Evolutionary conservation across 345 rosid genomes (phyloP).

Genomic region (Lumnitzera racemosa): DNA sequence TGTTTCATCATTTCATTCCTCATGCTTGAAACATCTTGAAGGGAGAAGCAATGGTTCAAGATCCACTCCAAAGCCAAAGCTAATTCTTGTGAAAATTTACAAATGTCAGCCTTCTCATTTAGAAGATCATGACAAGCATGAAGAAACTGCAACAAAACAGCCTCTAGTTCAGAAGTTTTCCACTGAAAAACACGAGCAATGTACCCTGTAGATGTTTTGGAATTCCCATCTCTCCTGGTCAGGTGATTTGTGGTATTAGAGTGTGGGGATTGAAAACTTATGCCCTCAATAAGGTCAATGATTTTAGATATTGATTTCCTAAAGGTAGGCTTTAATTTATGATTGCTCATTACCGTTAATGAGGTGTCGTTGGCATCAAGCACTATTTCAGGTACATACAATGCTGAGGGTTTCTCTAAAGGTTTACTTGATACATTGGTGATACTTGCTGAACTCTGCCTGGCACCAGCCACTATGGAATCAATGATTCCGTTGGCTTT

Average conservation of each 20-base stretch:
- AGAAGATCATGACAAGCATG: conserved; percentile 55
- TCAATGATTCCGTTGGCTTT: conserved; percentile 17
- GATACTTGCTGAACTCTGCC: conserved; percentile 4
- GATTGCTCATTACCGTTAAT: conserved; percentile 15
- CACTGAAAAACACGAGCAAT: conserved; percentile 75
- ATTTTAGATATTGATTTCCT: conserved; percentile 51
- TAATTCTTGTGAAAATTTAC: conserved; percentile 53
- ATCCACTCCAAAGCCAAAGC: conserved; percentile 69
- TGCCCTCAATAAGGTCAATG: conserved; percentile 60
- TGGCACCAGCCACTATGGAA: conserved; percentile 14
- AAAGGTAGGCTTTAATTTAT: conserved; percentile 29
- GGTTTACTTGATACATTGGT: conserved; percentile 19
- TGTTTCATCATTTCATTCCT: conserved; percentile 59
- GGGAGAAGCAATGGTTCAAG: conserved; percentile 78
- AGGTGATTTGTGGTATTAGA: conserved; percentile 17
- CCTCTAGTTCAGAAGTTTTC: conserved; percentile 66
- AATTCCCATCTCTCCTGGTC: conserved; percentile 32
- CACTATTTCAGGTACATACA: conserved; percentile 13
- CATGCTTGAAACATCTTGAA: conserved; percentile 94
- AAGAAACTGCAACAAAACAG: conserved; percentile 50
- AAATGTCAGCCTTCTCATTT: conserved; percentile 47
- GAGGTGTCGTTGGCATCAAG: conserved; percentile 11
- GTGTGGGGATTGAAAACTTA: conserved; percentile 25
- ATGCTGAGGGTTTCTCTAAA: conserved; percentile 12
- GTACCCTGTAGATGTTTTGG: conserved; percentile 57